Evolutionary conservation across 345 rosid genomes (phyloP).

Genomic region (Salix arbutifolia): DNA sequence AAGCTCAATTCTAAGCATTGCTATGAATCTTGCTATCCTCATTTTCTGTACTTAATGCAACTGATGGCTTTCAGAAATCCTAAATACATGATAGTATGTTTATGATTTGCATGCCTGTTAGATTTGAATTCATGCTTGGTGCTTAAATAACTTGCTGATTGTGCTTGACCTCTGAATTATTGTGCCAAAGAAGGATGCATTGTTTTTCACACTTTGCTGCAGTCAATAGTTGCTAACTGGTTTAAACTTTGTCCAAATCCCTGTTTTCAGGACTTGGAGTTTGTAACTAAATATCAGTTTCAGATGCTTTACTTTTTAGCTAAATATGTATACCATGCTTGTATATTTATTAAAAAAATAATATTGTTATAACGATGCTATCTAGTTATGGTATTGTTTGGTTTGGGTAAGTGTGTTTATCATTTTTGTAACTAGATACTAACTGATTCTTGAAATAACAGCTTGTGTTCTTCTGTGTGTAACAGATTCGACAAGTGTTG

Average conservation of each 20-base stretch:
- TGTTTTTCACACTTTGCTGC: background rate
- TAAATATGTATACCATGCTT: background rate
- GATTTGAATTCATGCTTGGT: background rate
- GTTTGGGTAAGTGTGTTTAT: background rate
- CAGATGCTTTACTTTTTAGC: background rate
- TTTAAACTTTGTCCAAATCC: background rate
- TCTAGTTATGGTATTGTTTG: background rate
- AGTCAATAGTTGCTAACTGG: background rate
- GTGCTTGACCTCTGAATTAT: background rate
- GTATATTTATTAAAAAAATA: background rate
- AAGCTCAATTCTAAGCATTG: background rate
- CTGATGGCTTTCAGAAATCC: background rate
- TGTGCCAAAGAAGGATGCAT: too few relatives aligned
- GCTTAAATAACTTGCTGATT: background rate
- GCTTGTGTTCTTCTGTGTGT: slow-evolving; percentile 28
- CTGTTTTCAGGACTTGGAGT: background rate
- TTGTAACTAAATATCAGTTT: background rate
- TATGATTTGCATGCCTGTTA: too few relatives aligned
- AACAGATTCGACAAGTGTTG: slow-evolving; percentile 80
- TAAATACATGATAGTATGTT: background rate
- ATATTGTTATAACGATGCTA: background rate
- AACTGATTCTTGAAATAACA: slow-evolving; percentile 9
- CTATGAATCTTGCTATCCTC: background rate
- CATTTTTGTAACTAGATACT: background rate
- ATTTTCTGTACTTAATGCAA: background rate